Evolutionary conservation across 2,329 filamentous ascomycete species (phyloP), one percentile per base, ranked within the genome.

Genomic region (Botrytis galanthina): DNA sequence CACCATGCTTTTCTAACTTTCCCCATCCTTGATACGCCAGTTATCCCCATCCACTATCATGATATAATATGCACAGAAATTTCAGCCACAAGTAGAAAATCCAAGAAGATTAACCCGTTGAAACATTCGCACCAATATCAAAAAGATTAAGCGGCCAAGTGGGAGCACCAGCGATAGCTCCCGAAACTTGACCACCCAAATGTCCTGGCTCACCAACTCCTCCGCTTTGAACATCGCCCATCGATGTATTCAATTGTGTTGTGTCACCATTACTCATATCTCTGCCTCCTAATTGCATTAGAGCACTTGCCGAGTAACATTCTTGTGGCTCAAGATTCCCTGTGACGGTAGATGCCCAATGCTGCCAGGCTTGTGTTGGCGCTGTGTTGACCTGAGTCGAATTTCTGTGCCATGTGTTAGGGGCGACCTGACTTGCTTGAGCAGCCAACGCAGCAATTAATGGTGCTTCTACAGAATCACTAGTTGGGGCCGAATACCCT

Each of bases 341-440:
- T 26, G 76, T 74, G 70, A 81, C 75, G 10, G 77, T 79, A 32
- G 74, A 76, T 0, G 81, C 77, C 78, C 78, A 82, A 72, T 80
- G 76, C 16, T 80, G 78, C 81, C 81, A 81, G n/a, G 78, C 74
- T 54, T 78, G 77, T 42, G 66, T 68, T 32, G 78, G 76, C 32
- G 77, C 75, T 18, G 78, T 69, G 39, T 76, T 76, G 20, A 72
- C 73, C 32, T 32, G 74, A 42, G 42, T 74, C 51, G 35, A 75
- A 54, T n/a, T 64, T 54, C 51, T 73, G 62, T 72, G 72, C 77
- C 75, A 80, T n/a, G 66, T 73, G 29, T 77, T 74, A 22, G 75
- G 70, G 37, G 84, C 83, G 48, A 84, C 83, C 73, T 80, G 79
- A 29, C 76, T 75, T 35, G 77, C 77, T 67, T 78, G 78, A 6